These are phyloP conservation scores for Allium fistulosum DNA, from an alignment of 106 monocot species.

Conservation along the genomic window DNA sequence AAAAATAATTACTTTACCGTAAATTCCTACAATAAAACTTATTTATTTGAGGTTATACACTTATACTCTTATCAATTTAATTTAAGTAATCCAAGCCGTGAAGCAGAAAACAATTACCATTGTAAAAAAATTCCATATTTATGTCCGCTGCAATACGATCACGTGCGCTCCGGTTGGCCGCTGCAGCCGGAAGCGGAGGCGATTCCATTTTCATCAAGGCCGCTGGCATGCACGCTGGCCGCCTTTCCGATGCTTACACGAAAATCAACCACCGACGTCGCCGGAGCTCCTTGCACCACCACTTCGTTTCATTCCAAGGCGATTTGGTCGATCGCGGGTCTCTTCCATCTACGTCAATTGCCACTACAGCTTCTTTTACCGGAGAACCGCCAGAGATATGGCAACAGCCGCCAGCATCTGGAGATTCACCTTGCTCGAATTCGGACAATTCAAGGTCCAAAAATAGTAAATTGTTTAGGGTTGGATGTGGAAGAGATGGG, in stretches of 20 bases:
- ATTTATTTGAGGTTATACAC: too few species aligned
- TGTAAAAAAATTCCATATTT: background rate
- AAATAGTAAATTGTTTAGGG: conserved; percentile 54
- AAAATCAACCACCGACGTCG: conserved; percentile 1
- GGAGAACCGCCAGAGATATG: conserved; percentile 84
- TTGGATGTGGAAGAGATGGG: conserved; percentile 27
- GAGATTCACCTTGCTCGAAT: conserved; percentile 15
- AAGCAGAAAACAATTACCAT: too few species aligned
- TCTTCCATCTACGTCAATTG: background rate
- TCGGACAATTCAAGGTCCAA: conserved; percentile 5
- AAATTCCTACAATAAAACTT: too few species aligned
- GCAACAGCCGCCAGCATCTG: conserved; percentile 49
- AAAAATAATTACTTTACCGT: background rate
- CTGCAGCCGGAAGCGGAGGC: background rate
- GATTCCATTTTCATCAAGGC: conserved; percentile 7
- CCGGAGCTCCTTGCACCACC: conserved; percentile 9
- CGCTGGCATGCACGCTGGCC: conserved; percentile 22
- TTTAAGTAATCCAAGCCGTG: too few species aligned
- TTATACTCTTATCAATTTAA: too few species aligned
- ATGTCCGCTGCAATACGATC: conserved; percentile 16
- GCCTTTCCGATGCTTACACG: conserved; percentile 15
- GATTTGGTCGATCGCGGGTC: conserved; percentile 34
- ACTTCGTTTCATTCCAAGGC: conserved; percentile 29
- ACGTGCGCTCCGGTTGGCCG: conserved; percentile 7
- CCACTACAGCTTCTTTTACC: background rate